Conservation (phyloP, 2,329 filamentous ascomycete species). For the Pseudogymnoascus verrucosus region DNA sequence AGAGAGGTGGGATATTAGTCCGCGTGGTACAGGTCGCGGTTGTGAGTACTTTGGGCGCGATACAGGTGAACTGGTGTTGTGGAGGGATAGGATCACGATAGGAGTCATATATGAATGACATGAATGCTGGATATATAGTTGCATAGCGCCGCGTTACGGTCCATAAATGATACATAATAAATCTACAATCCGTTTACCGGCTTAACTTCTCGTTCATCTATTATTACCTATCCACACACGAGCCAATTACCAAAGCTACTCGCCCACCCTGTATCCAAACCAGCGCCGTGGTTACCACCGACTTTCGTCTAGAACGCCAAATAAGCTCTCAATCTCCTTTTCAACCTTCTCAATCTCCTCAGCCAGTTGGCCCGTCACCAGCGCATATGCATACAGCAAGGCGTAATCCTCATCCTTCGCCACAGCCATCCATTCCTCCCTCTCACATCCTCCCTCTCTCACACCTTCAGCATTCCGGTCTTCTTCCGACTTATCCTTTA, state of each 20-base stretch:
- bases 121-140: conserved; percentile 2
- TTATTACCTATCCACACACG: background rate
- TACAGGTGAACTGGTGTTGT: background rate
- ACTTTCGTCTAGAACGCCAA: conserved; percentile 55
- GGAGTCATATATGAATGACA: background rate
- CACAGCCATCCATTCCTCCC: conserved; percentile 9
- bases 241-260: background rate
- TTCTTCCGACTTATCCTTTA: conserved; percentile 23
- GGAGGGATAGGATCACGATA: background rate
- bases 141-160: conserved; percentile 4
- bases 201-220: background rate
- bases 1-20: conserved; percentile 24
- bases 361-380: conserved; percentile 59
- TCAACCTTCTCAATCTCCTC: conserved; percentile 55
- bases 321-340: conserved; percentile 53
- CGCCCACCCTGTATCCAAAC: background rate
- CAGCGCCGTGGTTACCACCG: conserved; percentile 45
- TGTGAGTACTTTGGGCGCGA: conserved; percentile 6
- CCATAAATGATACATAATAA: conserved; percentile 1
- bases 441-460: background rate
- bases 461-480: conserved; percentile 12
- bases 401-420: conserved; percentile 78
- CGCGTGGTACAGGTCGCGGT: background rate
- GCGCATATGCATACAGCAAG: conserved; percentile 80
- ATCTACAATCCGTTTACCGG: background rate